phyloP scores from a whole-genome alignment of 805 yeast genomes.

The Priceomyces castillae region DNA sequence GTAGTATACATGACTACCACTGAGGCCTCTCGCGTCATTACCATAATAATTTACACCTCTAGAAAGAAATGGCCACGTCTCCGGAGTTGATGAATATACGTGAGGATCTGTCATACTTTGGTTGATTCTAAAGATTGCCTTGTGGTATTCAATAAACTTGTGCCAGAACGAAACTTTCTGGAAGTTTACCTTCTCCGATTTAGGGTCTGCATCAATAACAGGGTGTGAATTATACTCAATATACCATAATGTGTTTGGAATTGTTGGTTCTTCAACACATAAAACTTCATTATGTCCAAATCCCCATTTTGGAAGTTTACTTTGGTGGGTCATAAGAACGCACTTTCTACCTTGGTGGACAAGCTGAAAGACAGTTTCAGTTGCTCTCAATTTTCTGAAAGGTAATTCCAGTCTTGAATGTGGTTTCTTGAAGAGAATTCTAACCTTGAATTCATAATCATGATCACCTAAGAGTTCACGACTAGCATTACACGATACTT shows the following conservation, averaged over 20 bases:
- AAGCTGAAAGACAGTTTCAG: conserved; percentile 69
- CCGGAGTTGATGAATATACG: conserved; percentile 52
- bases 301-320: conserved; percentile 81
- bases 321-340: conserved; percentile 67
- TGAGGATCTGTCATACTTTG: conserved; percentile 48
- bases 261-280: conserved; percentile 73
- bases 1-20: conserved; percentile 46
- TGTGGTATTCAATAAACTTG: conserved; percentile 56
- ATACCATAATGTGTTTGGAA: conserved; percentile 68
- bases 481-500: conserved; percentile 73
- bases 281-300: conserved; percentile 82
- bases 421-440: conserved; percentile 36
- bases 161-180: conserved; percentile 39
- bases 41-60: conserved; percentile 62
- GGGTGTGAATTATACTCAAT: conserved; percentile 68
- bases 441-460: conserved; percentile 68
- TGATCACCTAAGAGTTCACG: conserved; percentile 60
- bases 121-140: conserved; percentile 52
- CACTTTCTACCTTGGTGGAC: conserved; percentile 68
- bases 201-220: conserved; percentile 23
- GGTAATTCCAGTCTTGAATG: conserved; percentile 35
- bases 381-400: conserved; percentile 43
- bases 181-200: conserved; percentile 19
- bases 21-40: conserved; percentile 25
- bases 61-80: conserved; percentile 58